Evolutionary conservation across 176 grass and related monocot species (phyloP).

Genomic region (Chloris gayana): DNA sequence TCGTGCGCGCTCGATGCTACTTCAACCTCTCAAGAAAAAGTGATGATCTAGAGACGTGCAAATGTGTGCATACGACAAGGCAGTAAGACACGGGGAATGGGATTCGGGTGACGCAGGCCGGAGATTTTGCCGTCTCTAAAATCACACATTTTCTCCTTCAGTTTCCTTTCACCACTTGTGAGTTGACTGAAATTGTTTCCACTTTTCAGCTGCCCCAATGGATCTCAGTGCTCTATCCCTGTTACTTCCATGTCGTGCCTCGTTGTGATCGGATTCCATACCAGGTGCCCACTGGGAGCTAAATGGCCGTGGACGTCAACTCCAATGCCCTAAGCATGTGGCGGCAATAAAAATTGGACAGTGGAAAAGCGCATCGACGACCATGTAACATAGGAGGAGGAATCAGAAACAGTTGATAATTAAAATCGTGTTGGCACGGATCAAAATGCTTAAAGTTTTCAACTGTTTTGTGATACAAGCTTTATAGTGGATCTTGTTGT

Average conservation of each 20-base stretch:
- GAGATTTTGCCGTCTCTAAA: constrained; percentile 3
- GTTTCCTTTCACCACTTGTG: not conserved
- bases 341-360: not conserved
- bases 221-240: constrained; percentile 20
- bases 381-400: not conserved
- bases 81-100: not conserved
- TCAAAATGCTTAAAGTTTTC: not conserved
- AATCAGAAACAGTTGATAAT: not conserved
- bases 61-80: constrained; percentile 7
- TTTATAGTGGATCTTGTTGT: constrained; percentile 13
- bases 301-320: constrained; percentile 10
- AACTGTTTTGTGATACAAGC: not conserved
- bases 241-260: not conserved
- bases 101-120: not conserved
- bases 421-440: not conserved
- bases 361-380: constrained; percentile 14
- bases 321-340: not conserved
- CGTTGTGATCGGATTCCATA: not conserved
- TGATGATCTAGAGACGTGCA: not conserved
- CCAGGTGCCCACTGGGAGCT: not conserved
- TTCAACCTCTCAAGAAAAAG: constrained; percentile 5
- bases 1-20: not conserved
- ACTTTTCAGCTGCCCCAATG: not conserved
- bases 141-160: not conserved
- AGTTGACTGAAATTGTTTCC: not conserved